phyloP scores from a whole-genome alignment of 805 yeast genomes.

The Yarrowia keelungensis region DNA sequence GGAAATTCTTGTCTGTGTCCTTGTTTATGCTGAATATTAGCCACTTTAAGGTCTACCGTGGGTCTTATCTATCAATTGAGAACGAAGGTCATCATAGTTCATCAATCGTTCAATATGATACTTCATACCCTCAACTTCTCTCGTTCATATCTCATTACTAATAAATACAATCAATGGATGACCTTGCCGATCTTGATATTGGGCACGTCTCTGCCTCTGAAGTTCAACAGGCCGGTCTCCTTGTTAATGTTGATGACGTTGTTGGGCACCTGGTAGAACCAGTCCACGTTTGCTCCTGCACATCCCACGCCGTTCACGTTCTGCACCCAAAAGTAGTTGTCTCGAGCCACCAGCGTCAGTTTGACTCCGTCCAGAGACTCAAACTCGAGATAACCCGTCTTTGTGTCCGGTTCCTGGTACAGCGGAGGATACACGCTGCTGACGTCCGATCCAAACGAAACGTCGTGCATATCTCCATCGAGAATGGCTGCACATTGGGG shows the following conservation, averaged over 20 bases:
- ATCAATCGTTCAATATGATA: too few species aligned
- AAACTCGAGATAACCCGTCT: slow-evolving; percentile 17
- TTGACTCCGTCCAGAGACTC: slow-evolving; percentile 18
- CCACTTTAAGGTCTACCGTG: too few species aligned
- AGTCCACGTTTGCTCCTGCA: slow-evolving; percentile 24
- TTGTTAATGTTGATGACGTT: slow-evolving; percentile 7
- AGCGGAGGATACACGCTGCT: slow-evolving; percentile 1
- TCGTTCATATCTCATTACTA: background rate
- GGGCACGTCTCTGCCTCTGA: slow-evolving; percentile 28
- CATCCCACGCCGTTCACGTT: slow-evolving; percentile 28
- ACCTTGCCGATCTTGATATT: slow-evolving; percentile 13
- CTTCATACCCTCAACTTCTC: too few species aligned
- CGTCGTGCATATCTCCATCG: slow-evolving; percentile 31
- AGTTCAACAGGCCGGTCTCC: slow-evolving; percentile 8
- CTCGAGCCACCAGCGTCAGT: slow-evolving; percentile 22
- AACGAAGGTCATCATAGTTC: too few species aligned
- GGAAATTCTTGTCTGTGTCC: too few species aligned
- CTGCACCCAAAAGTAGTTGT: slow-evolving; percentile 19
- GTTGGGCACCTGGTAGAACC: slow-evolving; percentile 29
- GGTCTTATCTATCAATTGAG: too few species aligned
- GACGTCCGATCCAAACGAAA: slow-evolving; percentile 5
- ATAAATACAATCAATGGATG: background rate
- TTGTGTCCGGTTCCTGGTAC: slow-evolving; percentile 31
- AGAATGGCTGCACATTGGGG: slow-evolving; percentile 28
- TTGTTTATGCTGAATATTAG: too few species aligned